Evolutionary conservation across 78 protist genomes (phyloP).

Genomic region (Polysphondylium violaceum): DNA sequence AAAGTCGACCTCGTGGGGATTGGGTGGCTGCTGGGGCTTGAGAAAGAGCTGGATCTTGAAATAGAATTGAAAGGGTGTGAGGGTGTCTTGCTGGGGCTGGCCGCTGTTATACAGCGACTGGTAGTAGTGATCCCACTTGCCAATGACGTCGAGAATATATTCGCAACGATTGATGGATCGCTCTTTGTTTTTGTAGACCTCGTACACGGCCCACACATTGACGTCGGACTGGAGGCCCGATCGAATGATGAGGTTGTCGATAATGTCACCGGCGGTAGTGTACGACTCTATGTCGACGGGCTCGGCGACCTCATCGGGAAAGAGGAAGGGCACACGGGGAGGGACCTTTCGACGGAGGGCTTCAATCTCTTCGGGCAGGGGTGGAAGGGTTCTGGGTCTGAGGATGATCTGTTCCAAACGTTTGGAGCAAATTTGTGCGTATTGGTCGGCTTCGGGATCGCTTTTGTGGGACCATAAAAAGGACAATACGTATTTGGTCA

Average conservation of each 20-base stretch:
- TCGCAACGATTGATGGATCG: conserved; percentile 21
- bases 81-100: conserved; percentile 15
- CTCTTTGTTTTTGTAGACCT: conserved; percentile 58
- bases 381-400: conserved; percentile 49
- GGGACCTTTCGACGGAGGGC: conserved; percentile 29
- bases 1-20: conserved; percentile 18
- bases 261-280: conserved; percentile 56
- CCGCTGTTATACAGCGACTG: conserved; percentile 20
- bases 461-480: conserved; percentile 1
- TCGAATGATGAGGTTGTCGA: conserved; percentile 10
- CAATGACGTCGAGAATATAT: conserved; percentile 41
- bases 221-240: conserved; percentile 41
- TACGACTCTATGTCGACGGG: conserved; percentile 48
- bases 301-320: conserved; percentile 73
- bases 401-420: conserved; percentile 16
- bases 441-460: conserved; percentile 41
- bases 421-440: conserved; percentile 4
- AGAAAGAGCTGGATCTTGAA: conserved; percentile 60
- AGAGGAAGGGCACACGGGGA: conserved; percentile 11
- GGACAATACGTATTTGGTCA: conserved; percentile 35
- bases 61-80: conserved; percentile 60
- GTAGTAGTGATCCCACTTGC: conserved; percentile 73
- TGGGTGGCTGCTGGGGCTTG: conserved; percentile 28
- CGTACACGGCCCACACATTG: conserved; percentile 39
- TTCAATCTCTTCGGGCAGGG: conserved; percentile 39